phyloP scores from a whole-genome alignment of 2,329 filamentous ascomycete species.

The Boeremia lycopersici region DNA sequence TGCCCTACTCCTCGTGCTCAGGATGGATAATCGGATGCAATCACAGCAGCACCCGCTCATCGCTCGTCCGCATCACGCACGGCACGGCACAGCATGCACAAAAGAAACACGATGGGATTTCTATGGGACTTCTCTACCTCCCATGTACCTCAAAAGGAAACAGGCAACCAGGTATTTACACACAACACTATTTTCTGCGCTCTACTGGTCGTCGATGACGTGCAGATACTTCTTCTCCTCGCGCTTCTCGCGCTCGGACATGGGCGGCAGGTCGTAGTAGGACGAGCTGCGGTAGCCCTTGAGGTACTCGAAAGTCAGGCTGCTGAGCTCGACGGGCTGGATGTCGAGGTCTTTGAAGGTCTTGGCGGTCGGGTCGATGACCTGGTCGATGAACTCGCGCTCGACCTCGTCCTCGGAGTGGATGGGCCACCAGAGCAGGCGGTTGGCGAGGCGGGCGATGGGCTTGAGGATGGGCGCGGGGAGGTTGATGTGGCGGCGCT shows the following conservation, averaged over 20 bases:
- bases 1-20: no score
- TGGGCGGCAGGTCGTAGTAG: constrained; percentile 91
- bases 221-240: constrained; percentile 98
- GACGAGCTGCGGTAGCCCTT: constrained; percentile 87
- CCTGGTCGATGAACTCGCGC: constrained; percentile 90
- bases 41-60: no score
- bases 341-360: constrained; percentile 95
- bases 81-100: background rate
- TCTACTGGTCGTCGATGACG: constrained; percentile 60
- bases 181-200: background rate
- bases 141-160: constrained; percentile 23
- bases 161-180: constrained; percentile 19
- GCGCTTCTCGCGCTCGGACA: constrained; percentile 90
- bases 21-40: no score
- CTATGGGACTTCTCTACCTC: constrained; percentile 38
- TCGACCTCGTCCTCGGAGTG: constrained; percentile 85
- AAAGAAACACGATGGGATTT: constrained; percentile 24
- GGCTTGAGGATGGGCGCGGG: constrained; percentile 82
- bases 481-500: constrained; percentile 87
- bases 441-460: constrained; percentile 75
- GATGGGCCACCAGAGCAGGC: constrained; percentile 85
- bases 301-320: constrained; percentile 92
- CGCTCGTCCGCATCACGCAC: no score
- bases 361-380: constrained; percentile 88
- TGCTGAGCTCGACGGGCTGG: constrained; percentile 82